A percentile compares a stretch with the other conserved stretches of the same genome.
These are phyloP conservation scores for Polygonum maritimum DNA, from an alignment of 148 eudicot genomes.

Conservation along the genomic window DNA sequence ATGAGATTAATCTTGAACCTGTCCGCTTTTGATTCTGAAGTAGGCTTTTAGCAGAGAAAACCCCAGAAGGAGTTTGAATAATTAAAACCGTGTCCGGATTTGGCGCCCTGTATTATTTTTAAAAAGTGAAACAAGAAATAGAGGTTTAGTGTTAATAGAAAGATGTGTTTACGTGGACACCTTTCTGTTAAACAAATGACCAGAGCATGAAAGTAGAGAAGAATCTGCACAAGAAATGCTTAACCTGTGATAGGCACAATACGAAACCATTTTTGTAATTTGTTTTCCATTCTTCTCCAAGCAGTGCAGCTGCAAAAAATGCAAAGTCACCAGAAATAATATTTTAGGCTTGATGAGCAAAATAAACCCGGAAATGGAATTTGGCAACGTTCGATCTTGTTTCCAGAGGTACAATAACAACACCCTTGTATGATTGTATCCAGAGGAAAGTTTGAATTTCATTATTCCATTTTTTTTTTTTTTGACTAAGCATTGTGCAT, in stretches of 20 bases:
- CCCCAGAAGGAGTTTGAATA: slow-evolving; percentile 76
- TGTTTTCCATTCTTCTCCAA: slow-evolving; percentile 88
- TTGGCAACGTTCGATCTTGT: not conserved
- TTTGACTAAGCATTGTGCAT: not conserved
- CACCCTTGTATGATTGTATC: too few relatives aligned
- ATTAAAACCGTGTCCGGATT: slow-evolving; percentile 90
- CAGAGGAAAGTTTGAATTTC: not conserved
- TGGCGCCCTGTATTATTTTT: slow-evolving; percentile 55
- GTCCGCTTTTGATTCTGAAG: slow-evolving; percentile 49
- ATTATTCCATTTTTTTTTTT: not conserved
- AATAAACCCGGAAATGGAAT: not conserved
- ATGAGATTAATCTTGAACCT: slow-evolving; percentile 79
- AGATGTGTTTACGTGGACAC: not conserved
- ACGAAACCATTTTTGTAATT: slow-evolving; percentile 85
- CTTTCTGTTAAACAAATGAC: not conserved
- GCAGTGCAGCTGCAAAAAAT: slow-evolving; percentile 61
- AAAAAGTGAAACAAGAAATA: not conserved
- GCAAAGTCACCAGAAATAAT: not conserved
- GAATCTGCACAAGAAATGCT: slow-evolving; percentile 1
- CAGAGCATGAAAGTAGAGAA: not conserved
- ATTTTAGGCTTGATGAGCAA: not conserved
- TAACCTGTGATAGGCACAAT: slow-evolving; percentile 95
- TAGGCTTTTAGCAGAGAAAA: slow-evolving; percentile 72
- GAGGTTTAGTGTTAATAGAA: slow-evolving; percentile 7
- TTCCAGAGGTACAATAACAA: not conserved